Evolutionary conservation across 1,284 basidiomycete genomes (phyloP).

Genomic region (Thecaphora thlaspeos): DNA sequence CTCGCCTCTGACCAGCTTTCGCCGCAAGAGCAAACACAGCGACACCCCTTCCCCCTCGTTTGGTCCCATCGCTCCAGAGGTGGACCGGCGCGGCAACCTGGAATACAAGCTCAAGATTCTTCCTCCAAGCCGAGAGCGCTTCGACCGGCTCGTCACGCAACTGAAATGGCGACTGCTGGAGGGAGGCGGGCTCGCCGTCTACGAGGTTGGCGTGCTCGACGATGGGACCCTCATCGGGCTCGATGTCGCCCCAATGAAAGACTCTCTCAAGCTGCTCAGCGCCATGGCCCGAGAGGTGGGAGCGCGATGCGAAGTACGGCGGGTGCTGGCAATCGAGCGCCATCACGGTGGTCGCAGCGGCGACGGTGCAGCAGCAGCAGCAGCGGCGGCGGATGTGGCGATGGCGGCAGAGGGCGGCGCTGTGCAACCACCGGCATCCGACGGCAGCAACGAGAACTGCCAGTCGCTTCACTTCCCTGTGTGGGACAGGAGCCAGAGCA

Average conservation of each 20-base stretch:
- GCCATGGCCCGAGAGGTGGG: conserved; percentile 44
- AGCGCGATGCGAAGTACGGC: conserved; percentile 15
- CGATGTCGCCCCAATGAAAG: conserved; percentile 41
- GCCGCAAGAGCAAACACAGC: background rate
- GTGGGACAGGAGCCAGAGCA: no score
- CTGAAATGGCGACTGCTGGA: conserved; percentile 56
- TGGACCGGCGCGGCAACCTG: conserved; percentile 53
- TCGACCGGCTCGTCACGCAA: conserved; percentile 55
- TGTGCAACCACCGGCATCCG: no score
- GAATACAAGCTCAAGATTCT: conserved; percentile 58
- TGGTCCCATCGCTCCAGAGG: conserved; percentile 40
- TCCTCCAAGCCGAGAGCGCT: conserved; percentile 46
- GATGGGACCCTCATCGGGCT: conserved; percentile 53
- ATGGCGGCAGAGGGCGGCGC: no score
- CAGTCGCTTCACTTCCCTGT: no score
- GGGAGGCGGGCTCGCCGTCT: conserved; percentile 51
- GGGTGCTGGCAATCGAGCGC: conserved; percentile 17
- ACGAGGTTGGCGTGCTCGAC: conserved; percentile 56
- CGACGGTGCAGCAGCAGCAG: conserved; percentile 6
- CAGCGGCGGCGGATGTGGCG: no score
- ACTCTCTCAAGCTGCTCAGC: conserved; percentile 42
- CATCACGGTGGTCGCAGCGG: conserved; percentile 9
- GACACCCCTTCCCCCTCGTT: background rate
- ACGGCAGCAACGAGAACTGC: no score
- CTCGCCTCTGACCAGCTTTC: background rate